A percentile compares a stretch with the other conserved stretches of the same genome.
Evolutionary conservation across 805 yeast genomes (phyloP).

Genomic region (Jamesozyma lodderae): DNA sequence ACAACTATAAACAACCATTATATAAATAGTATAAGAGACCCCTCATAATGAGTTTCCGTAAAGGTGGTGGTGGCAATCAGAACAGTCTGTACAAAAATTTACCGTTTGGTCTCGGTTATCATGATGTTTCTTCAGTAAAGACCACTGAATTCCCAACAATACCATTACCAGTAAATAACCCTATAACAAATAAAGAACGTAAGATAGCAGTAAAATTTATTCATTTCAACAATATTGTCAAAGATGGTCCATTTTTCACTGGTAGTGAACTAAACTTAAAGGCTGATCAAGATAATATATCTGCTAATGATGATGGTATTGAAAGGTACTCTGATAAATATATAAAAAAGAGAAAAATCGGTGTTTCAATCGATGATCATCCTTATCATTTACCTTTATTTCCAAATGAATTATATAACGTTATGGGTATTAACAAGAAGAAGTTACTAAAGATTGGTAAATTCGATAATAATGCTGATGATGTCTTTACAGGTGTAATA

Average conservation of each 20-base stretch:
- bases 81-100: slow-evolving; percentile 34
- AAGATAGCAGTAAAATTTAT: slow-evolving; percentile 45
- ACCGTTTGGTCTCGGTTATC: slow-evolving; percentile 68
- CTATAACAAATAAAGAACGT: slow-evolving; percentile 40
- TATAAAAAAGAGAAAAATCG: slow-evolving; percentile 50
- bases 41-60: slow-evolving; percentile 43
- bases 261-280: slow-evolving; percentile 33
- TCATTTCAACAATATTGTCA: slow-evolving; percentile 41
- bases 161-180: slow-evolving; percentile 58
- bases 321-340: slow-evolving; percentile 77
- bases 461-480: slow-evolving; percentile 21
- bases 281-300: slow-evolving; percentile 34
- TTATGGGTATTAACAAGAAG: slow-evolving; percentile 57
- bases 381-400: slow-evolving; percentile 64
- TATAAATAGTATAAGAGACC: background rate
- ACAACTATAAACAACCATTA: too few species aligned
- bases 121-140: slow-evolving; percentile 42
- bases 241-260: slow-evolving; percentile 59
- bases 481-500: slow-evolving; percentile 21
- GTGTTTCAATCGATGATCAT: slow-evolving; percentile 60
- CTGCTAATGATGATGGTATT: slow-evolving; percentile 54
- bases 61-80: slow-evolving; percentile 34
- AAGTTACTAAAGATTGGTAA: slow-evolving; percentile 38
- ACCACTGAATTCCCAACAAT: slow-evolving; percentile 34
- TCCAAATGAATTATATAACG: slow-evolving; percentile 67